Conservation (phyloP, 2,329 filamentous ascomycete species). For the Monosporascus ibericus region DNA sequence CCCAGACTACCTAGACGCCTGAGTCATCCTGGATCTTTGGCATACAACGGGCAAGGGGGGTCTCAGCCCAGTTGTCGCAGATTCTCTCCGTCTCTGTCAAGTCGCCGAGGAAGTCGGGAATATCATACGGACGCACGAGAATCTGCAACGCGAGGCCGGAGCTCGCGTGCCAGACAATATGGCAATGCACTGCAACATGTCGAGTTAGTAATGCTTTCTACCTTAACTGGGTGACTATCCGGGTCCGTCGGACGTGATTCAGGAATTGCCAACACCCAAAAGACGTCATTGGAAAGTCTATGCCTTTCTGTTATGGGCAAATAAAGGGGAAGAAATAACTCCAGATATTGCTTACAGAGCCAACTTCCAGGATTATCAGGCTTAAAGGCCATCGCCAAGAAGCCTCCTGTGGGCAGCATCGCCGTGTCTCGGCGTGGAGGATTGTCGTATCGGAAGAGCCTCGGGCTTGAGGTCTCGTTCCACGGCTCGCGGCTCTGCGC, state of each 20-base stretch:
- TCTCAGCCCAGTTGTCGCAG: slow-evolving; percentile 6
- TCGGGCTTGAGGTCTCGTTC: slow-evolving; percentile 1
- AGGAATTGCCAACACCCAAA: no score
- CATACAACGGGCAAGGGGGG: background rate
- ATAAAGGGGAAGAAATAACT: no score
- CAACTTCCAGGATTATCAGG: slow-evolving; percentile 6
- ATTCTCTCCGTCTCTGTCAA: slow-evolving; percentile 6
- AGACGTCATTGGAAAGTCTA: no score
- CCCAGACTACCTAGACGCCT: slow-evolving; percentile 2
- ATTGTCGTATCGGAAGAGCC: slow-evolving; percentile 9
- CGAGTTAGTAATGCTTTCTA: background rate
- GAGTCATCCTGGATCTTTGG: slow-evolving; percentile 6
- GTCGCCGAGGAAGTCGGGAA: slow-evolving; percentile 2
- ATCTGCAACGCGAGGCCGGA: slow-evolving; percentile 20
- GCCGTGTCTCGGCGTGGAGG: slow-evolving; percentile 6
- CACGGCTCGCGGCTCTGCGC: slow-evolving; percentile 17
- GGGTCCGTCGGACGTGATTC: no score
- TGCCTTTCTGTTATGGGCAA: no score
- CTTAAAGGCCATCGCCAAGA: slow-evolving; percentile 1
- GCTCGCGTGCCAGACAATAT: slow-evolving; percentile 22
- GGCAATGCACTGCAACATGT: slow-evolving; percentile 12
- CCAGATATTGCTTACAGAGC: slow-evolving; percentile 2
- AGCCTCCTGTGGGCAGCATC: background rate
- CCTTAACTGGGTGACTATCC: background rate
- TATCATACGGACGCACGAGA: slow-evolving; percentile 10